Evolutionary conservation across 345 rosid genomes (phyloP).

Genomic region (Theobroma cacao): DNA sequence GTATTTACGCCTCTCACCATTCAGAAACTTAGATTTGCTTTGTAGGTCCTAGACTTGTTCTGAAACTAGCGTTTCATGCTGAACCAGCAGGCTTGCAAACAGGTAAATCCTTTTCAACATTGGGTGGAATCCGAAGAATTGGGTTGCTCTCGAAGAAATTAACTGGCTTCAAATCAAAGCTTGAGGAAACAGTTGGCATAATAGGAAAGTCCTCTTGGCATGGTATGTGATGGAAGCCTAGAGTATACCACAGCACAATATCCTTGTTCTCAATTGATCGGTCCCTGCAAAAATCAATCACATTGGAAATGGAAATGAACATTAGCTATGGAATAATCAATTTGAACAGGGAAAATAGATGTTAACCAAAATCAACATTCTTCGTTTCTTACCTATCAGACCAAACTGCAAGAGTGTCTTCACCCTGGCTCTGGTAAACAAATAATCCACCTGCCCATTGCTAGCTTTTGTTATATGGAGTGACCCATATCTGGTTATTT

Average conservation of each 20-base stretch:
- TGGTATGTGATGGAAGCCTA: conserved; percentile 95
- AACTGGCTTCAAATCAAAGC: conserved; percentile 88
- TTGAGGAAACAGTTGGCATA: conserved; percentile 91
- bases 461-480: conserved; percentile 72
- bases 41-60: neutral
- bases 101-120: conserved; percentile 64
- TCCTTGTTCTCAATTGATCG: conserved; percentile 79
- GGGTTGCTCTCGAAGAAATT: conserved; percentile 98
- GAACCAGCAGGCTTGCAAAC: conserved; percentile 53
- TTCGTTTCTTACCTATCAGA: conserved; percentile 81
- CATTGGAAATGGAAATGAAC: neutral
- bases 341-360: neutral
- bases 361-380: neutral
- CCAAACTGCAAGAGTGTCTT: conserved; percentile 87
- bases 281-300: conserved; percentile 41
- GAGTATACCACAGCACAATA: conserved; percentile 90
- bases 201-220: conserved; percentile 96
- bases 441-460: conserved; percentile 96
- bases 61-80: conserved; percentile 14
- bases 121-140: conserved; percentile 66
- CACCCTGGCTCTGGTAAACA: conserved; percentile 85
- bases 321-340: neutral
- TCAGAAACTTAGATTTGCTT: neutral
- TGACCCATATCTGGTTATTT: conserved; percentile 92
- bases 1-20: neutral